These are phyloP conservation scores for Sclerotinia subarctica DNA, from an alignment of 2,329 filamentous ascomycete genomes.

Conservation along the genomic window DNA sequence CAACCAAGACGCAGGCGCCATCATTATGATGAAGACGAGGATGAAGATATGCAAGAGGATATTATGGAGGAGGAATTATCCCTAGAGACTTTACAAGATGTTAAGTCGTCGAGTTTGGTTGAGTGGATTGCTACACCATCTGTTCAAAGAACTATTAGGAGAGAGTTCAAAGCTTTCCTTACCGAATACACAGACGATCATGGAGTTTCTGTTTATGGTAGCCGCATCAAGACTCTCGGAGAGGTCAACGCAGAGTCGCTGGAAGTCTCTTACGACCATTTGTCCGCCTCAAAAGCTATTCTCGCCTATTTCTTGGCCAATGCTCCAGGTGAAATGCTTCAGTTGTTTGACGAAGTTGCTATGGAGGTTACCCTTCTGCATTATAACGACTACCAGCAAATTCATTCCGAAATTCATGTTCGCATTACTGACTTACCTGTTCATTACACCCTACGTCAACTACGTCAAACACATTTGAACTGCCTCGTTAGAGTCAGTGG, in stretches of 20 bases:
- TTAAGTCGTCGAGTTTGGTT: constrained; percentile 88
- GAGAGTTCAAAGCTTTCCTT: constrained; percentile 96
- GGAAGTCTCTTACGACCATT: constrained; percentile 92
- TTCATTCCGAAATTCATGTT: constrained; percentile 96
- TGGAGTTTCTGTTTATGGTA: constrained; percentile 90
- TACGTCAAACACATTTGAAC: constrained; percentile 94
- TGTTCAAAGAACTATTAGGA: constrained; percentile 88
- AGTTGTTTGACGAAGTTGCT: constrained; percentile 93
- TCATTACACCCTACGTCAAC: constrained; percentile 89
- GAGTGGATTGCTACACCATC: constrained; percentile 92
- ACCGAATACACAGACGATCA: constrained; percentile 92
- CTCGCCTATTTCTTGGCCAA: constrained; percentile 95
- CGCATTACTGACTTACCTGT: constrained; percentile 93
- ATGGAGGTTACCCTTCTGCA: constrained; percentile 95
- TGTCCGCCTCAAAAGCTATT: constrained; percentile 86
- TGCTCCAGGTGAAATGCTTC: constrained; percentile 89
- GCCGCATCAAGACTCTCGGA: constrained; percentile 90
- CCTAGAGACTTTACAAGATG: constrained; percentile 83
- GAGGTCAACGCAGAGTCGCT: constrained; percentile 95
- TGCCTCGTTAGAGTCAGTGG: constrained; percentile 91
- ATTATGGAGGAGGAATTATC: constrained; percentile 96
- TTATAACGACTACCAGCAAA: constrained; percentile 96
- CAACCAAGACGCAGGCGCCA: constrained; percentile 83
- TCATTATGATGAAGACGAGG: constrained; percentile 89
- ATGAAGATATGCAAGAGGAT: constrained; percentile 87